A percentile compares a stretch with the other conserved stretches of the same genome.
These are phyloP conservation scores for Xylaria scruposa DNA, from an alignment of 495 filamentous ascomycete genomes.

Conservation along the genomic window DNA sequence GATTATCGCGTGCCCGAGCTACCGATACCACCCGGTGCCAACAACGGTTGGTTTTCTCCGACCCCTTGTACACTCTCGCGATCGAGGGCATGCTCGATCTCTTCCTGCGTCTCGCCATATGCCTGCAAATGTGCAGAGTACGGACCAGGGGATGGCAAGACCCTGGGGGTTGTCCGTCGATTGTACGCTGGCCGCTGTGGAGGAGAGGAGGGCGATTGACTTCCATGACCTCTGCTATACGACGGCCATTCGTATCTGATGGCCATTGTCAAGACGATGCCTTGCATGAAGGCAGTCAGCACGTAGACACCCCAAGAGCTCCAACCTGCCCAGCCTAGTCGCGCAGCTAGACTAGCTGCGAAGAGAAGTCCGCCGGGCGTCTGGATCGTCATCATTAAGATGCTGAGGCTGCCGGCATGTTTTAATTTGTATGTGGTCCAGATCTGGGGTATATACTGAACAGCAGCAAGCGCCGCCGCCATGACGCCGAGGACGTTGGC, in stretches of 20 bases:
- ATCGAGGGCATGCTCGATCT: slow-evolving; percentile 48
- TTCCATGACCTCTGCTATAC: slow-evolving; percentile 26
- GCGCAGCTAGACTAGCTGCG: slow-evolving; percentile 79
- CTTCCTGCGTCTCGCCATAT: slow-evolving; percentile 49
- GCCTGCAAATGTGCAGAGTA: slow-evolving; percentile 49
- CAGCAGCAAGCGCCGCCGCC: slow-evolving; percentile 75
- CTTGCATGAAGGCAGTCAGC: slow-evolving; percentile 86
- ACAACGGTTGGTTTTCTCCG: slow-evolving; percentile 51
- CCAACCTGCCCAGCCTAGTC: slow-evolving; percentile 85
- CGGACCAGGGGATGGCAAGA: slow-evolving; percentile 43
- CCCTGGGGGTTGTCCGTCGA: slow-evolving; percentile 38
- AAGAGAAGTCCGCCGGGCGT: slow-evolving; percentile 91
- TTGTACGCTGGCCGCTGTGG: slow-evolving; percentile 38
- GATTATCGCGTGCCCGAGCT: slow-evolving; percentile 37
- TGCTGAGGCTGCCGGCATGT: slow-evolving; percentile 85
- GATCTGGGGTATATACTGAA: slow-evolving; percentile 96
- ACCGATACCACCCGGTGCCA: slow-evolving; percentile 48
- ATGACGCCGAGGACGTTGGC: slow-evolving; percentile 84
- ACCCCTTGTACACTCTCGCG: slow-evolving; percentile 50
- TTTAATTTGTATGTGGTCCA: slow-evolving; percentile 85
- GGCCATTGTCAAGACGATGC: slow-evolving; percentile 77
- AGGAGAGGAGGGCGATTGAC: slow-evolving; percentile 24
- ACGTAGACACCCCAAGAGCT: slow-evolving; percentile 92
- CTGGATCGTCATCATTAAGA: slow-evolving; percentile 98
- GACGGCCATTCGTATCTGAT: slow-evolving; percentile 71